These are phyloP conservation scores for Ballota nigra DNA, from an alignment of 257 asterid species.

Conservation along the genomic window DNA sequence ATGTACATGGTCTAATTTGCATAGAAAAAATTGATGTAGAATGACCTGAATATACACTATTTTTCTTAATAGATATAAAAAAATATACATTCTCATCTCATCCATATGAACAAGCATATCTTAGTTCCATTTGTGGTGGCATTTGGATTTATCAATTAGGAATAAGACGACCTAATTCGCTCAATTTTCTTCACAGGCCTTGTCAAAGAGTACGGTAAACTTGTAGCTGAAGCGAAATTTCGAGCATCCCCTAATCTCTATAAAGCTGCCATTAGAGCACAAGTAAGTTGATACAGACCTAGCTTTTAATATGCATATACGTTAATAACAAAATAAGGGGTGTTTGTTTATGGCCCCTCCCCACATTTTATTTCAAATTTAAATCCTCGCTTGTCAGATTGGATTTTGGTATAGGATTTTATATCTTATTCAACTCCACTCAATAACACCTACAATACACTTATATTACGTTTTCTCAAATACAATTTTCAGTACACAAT, in stretches of 20 bases:
- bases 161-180: not conserved
- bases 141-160: not conserved
- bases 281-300: constrained; percentile 36
- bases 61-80: not conserved
- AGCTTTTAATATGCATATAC: not conserved
- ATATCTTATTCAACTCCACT: no score
- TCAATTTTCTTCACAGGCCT: constrained; percentile 35
- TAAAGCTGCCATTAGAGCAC: constrained; percentile 58
- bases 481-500: no score
- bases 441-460: no score
- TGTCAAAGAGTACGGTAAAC: constrained; percentile 91
- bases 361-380: no score
- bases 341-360: no score
- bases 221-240: constrained; percentile 94
- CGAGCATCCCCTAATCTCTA: constrained; percentile 68
- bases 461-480: no score
- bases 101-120: not conserved
- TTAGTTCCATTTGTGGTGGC: not conserved
- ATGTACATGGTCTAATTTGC: not conserved
- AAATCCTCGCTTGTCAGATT: no score
- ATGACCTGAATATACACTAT: not conserved
- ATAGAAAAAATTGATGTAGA: not conserved
- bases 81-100: not conserved
- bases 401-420: no score
- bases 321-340: no score